Evolutionary conservation across 2,329 filamentous ascomycete genomes (phyloP).

Genomic region (Sordariomycetes sp.): DNA sequence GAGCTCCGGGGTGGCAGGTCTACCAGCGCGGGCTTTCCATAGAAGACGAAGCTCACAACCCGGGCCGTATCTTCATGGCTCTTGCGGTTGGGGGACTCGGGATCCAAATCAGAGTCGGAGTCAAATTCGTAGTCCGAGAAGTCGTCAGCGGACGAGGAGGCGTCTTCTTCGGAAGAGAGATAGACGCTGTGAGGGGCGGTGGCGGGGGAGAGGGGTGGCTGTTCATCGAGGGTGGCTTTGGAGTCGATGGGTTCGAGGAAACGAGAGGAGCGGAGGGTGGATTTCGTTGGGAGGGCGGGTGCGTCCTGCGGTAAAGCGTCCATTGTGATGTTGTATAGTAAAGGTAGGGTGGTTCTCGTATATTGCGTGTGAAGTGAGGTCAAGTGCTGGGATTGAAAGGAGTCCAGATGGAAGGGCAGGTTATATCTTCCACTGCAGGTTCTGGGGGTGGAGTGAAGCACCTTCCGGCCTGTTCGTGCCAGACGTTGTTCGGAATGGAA

Average conservation of each 20-base stretch:
- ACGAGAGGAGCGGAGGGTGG: constrained; percentile 30
- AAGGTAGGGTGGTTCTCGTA: no score
- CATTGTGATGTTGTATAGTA: constrained; percentile 1
- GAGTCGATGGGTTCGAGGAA: constrained; percentile 23
- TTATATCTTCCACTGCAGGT: no score
- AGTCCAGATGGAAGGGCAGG: neutral
- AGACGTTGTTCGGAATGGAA: neutral
- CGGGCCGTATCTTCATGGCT: constrained; percentile 48
- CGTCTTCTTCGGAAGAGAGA: constrained; percentile 58
- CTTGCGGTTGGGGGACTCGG: constrained; percentile 10
- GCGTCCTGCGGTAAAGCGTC: neutral
- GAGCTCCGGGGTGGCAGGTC: constrained; percentile 33
- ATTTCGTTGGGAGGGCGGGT: constrained; percentile 35
- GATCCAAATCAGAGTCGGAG: constrained; percentile 26
- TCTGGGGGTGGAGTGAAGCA: no score
- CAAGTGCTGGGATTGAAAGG: neutral
- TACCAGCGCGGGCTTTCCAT: constrained; percentile 50
- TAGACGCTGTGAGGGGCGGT: constrained; percentile 49
- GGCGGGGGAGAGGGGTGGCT: constrained; percentile 22
- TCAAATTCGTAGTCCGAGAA: constrained; percentile 46
- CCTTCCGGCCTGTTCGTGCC: neutral
- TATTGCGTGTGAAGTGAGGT: neutral
- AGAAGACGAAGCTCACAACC: constrained; percentile 48
- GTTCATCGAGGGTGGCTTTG: constrained; percentile 11
- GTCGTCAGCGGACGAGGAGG: constrained; percentile 51